Evolutionary conservation across 805 yeast genomes (phyloP).

Genomic region (Lachancea dasiensis): DNA sequence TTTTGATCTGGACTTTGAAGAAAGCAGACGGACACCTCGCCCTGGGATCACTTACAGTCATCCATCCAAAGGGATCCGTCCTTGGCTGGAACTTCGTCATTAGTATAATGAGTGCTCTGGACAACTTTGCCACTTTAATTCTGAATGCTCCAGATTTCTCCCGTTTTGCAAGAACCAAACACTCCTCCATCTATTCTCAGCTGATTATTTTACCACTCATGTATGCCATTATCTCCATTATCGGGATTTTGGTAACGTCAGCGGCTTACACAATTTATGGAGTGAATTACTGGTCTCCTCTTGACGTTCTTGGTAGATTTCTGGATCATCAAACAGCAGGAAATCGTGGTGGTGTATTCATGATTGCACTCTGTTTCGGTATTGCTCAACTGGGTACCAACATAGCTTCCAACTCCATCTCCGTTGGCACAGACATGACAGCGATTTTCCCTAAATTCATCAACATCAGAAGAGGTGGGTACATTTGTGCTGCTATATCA

Average conservation of each 20-base stretch:
- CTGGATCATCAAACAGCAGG: constrained; percentile 38
- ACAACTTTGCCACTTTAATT: constrained; percentile 75
- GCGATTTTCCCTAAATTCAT: constrained; percentile 52
- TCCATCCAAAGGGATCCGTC: constrained; percentile 13
- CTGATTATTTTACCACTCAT: constrained; percentile 58
- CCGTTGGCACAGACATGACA: constrained; percentile 54
- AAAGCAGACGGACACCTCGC: constrained; percentile 61
- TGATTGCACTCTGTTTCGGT: constrained; percentile 57
- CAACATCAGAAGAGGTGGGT: constrained; percentile 54
- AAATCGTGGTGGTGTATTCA: constrained; percentile 68
- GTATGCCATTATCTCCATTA: constrained; percentile 68
- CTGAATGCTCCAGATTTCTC: constrained; percentile 81
- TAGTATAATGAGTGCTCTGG: constrained; percentile 66
- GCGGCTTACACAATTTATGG: constrained; percentile 46
- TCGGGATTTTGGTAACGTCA: constrained; percentile 74
- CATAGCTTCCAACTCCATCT: constrained; percentile 59
- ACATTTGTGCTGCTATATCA: constrained; percentile 64
- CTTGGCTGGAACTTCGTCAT: constrained; percentile 79
- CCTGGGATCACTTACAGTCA: constrained; percentile 22
- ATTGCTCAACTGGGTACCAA: constrained; percentile 75
- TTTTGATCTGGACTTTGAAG: constrained; percentile 77
- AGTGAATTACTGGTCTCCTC: constrained; percentile 40
- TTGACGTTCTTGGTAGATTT: constrained; percentile 52
- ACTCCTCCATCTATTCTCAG: constrained; percentile 45
- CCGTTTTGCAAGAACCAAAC: constrained; percentile 57